phyloP scores from a whole-genome alignment of 1,284 basidiomycete species.

The Puccinia polysora region DNA sequence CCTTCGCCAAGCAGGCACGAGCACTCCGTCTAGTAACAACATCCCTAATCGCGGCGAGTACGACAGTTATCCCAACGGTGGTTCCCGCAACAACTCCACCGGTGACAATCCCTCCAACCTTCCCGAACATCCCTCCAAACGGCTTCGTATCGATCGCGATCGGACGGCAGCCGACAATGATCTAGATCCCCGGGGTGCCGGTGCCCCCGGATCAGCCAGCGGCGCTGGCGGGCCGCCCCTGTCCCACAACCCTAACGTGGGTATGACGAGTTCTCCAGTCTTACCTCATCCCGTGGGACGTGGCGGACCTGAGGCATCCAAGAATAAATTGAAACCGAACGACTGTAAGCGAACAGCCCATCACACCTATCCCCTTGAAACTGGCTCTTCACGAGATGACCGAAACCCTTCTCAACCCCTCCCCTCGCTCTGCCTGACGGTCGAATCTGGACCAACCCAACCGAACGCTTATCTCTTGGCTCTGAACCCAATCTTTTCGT shows the following conservation, averaged over 20 bases:
- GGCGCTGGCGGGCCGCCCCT: not conserved
- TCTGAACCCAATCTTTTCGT: not conserved
- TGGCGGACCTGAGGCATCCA: conserved; percentile 14
- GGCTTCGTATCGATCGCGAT: conserved; percentile 30
- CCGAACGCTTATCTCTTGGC: not conserved
- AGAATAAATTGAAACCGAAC: conserved; percentile 35
- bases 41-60: not conserved
- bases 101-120: not conserved
- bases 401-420: too few relatives aligned
- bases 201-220: not conserved
- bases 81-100: not conserved
- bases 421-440: too few relatives aligned
- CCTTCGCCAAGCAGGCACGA: too few relatives aligned
- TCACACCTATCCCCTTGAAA: too few relatives aligned
- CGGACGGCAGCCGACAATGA: not conserved
- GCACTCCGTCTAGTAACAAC: too few relatives aligned
- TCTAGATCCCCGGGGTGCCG: conserved; percentile 14
- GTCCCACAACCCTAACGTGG: not conserved
- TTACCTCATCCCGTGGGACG: conserved; percentile 29
- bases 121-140: conserved; percentile 35
- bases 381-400: too few relatives aligned
- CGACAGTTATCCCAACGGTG: not conserved
- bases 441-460: too few relatives aligned
- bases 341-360: conserved; percentile 10
- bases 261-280: conserved; percentile 20